Evolutionary conservation across 2,329 filamentous ascomycete species (phyloP).

Genomic region (Chaetomiaceae sp.): DNA sequence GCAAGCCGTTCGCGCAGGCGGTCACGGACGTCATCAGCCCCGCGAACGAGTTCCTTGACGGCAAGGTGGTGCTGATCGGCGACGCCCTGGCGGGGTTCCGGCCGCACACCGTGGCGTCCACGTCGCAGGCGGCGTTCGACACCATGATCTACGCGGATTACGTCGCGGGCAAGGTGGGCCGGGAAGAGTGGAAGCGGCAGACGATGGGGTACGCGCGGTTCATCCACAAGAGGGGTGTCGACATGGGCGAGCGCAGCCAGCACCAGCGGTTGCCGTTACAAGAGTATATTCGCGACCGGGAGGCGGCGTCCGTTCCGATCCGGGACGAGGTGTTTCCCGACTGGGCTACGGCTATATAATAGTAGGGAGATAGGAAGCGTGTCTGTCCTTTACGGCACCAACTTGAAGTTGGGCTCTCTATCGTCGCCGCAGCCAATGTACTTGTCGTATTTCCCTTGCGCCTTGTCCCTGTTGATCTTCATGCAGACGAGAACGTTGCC

Average conservation of each 20-base stretch:
- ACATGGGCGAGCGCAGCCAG: conserved; percentile 33
- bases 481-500: conserved; percentile 56
- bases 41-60: conserved; percentile 30
- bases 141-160: conserved; percentile 33
- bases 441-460: conserved; percentile 50
- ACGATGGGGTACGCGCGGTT: conserved; percentile 32
- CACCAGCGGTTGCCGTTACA: conserved; percentile 27
- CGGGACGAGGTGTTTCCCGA: conserved; percentile 29
- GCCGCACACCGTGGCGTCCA: conserved; percentile 39
- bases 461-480: conserved; percentile 60
- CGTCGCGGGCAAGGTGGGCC: conserved; percentile 26
- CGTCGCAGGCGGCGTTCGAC: conserved; percentile 27
- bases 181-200: conserved; percentile 30
- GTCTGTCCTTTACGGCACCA: conserved; percentile 1
- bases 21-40: conserved; percentile 36
- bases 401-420: conserved; percentile 43
- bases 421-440: conserved; percentile 56
- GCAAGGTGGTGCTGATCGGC: conserved; percentile 37
- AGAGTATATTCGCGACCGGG: conserved; percentile 31
- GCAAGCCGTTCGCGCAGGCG: conserved; percentile 36
- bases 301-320: conserved; percentile 29
- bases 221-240: conserved; percentile 30
- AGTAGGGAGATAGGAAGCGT: too few relatives aligned
- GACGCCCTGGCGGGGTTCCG: conserved; percentile 40
- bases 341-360: conserved; percentile 28